Percentiles rank a stretch among this genome's conserved stretches.
phyloP scores from a whole-genome alignment of 2,329 filamentous ascomycete species.

The Colletotrichum melonis region DNA sequence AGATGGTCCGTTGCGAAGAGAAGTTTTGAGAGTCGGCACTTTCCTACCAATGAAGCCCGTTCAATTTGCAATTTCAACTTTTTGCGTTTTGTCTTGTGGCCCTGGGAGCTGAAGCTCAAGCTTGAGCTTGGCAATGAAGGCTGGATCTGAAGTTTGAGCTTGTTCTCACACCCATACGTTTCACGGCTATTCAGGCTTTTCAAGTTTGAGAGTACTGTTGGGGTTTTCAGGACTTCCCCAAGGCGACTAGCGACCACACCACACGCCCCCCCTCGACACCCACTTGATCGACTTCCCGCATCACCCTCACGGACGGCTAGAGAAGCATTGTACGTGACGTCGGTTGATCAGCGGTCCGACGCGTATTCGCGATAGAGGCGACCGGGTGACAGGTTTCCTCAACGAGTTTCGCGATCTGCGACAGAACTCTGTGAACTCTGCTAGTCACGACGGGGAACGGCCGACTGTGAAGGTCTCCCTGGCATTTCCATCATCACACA shows the following conservation, averaged over 20 bases:
- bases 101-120: background rate
- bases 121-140: too few relatives aligned
- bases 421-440: background rate
- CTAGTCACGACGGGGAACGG: background rate
- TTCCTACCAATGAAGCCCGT: background rate
- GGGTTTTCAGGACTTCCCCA: background rate
- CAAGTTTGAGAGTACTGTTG: background rate
- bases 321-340: background rate
- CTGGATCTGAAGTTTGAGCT: background rate
- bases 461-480: background rate
- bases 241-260: background rate
- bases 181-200: background rate
- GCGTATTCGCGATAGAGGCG: background rate
- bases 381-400: background rate
- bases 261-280: background rate
- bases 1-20: background rate
- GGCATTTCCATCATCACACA: background rate
- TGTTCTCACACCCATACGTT: background rate
- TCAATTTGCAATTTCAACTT: background rate
- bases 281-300: background rate
- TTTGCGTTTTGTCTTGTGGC: background rate
- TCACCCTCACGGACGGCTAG: background rate
- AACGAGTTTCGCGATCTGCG: background rate
- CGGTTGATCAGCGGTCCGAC: background rate
- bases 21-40: background rate